Base-by-base conservation (phyloP, 2,329 filamentous ascomycete species). In the Sclerotinia glacialis region DNA sequence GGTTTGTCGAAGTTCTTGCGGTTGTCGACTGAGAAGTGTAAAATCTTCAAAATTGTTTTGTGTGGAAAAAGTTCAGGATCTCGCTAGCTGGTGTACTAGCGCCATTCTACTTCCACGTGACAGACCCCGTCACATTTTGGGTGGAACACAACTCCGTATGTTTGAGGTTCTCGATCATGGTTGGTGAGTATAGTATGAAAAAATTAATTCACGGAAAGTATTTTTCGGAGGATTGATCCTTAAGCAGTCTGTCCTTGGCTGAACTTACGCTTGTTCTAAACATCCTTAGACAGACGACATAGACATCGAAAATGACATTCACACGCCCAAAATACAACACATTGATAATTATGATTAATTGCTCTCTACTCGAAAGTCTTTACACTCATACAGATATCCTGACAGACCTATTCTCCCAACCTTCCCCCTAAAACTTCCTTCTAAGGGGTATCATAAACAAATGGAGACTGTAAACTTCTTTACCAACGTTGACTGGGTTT, bases 391-490 rank as follows among this genome's bases (percentile, higher is more conserved):
- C 40, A 58, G 26, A 12, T 50, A 61, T 53, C 64, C 46, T 31
- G 23, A 14, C 37, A 40, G 37, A 53, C 28, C 14, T 34, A 12
- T 11, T 21, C 9, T 2, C 40, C 40, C 18, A 28, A 16, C 3
- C 37, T 42, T n/a, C 26, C 16, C 46, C 34, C 47, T 21, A 40
- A 40, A 55, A 66, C 1, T 21, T 49, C 26, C 44, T 65, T 40
- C 62, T 49, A 60, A 56, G 47, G 66, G 66, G 66, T 67, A 67
- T 67, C 66, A 66, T 67, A 47, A 65, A 65, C n/a, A 60, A 65
- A 67, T 21, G 42, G 37, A 61, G 58, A 37, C 14, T 26, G 21
- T 55, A n/a, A 52, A 21, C 46, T 21, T 11, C 28, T 21, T 26
- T 34, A 31, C 56, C 37, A 23, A 23, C 12, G n/a, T 42, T 34